Evolutionary conservation across 306 rosid genomes (phyloP).

Genomic region (Medicago truncatula): DNA sequence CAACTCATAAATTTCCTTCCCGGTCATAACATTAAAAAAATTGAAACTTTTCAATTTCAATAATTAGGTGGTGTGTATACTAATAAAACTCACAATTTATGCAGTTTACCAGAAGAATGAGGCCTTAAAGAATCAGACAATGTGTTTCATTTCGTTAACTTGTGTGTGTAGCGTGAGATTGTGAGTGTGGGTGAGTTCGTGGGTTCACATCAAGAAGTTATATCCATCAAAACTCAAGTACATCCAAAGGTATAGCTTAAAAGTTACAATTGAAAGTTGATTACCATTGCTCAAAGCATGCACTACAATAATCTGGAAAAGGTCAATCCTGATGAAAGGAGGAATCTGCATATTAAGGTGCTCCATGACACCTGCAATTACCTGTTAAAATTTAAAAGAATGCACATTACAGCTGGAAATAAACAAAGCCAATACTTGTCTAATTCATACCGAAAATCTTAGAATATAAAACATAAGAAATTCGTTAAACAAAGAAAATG

Average conservation of each 20-base stretch:
- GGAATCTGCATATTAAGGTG: conserved; percentile 78
- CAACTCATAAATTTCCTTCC: conserved; percentile 37
- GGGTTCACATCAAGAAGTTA: not conserved
- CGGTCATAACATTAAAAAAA: conserved; percentile 17
- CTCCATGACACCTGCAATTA: conserved; percentile 83
- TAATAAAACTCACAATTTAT: conserved; percentile 23
- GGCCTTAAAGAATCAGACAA: not conserved
- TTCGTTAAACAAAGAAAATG: not conserved
- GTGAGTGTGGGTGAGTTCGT: not conserved
- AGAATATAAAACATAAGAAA: not conserved
- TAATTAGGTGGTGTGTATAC: conserved; percentile 22
- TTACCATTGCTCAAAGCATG: conserved; percentile 86
- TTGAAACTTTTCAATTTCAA: conserved; percentile 15
- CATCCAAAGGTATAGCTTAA: conserved; percentile 6
- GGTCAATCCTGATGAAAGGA: conserved; percentile 91
- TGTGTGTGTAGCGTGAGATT: not conserved
- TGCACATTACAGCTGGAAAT: conserved; percentile 13
- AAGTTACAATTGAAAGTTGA: conserved; percentile 37
- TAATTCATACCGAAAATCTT: not conserved
- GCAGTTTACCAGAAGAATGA: not conserved
- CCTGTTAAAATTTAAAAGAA: conserved; percentile 62
- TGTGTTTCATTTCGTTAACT: conserved; percentile 2
- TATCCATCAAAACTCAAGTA: conserved; percentile 19
- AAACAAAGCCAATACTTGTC: conserved; percentile 16
- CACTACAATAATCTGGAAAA: conserved; percentile 77